Conservation (phyloP, 2,329 filamentous ascomycete species). For the Trichoderma atrobrunneum region DNA sequence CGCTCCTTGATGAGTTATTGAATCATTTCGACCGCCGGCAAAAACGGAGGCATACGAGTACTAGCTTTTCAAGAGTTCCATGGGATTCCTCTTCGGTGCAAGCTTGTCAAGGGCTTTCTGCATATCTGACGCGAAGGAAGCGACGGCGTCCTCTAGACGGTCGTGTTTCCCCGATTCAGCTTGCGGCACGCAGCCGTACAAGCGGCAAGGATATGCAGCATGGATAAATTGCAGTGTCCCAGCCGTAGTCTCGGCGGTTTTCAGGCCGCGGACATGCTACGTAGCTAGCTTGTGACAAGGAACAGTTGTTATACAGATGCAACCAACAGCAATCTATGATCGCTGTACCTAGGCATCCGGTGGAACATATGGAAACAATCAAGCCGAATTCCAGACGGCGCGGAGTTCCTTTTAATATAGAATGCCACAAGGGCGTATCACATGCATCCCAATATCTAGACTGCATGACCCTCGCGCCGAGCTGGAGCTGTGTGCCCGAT, state of each 20-base stretch:
- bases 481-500: not conserved
- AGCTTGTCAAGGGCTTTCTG: not conserved
- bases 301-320: not conserved
- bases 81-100: not conserved
- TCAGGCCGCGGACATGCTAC: not conserved
- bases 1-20: not conserved
- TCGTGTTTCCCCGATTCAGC: not conserved
- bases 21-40: not conserved
- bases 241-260: not conserved
- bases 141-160: not conserved
- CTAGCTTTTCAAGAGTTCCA: not conserved
- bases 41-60: not conserved
- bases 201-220: not conserved
- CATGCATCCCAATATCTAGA: not conserved
- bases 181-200: not conserved
- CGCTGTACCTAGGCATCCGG: not conserved
- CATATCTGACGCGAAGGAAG: not conserved
- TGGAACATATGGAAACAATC: not conserved
- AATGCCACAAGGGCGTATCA: not conserved
- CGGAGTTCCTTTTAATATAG: not conserved
- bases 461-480: not conserved
- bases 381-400: not conserved
- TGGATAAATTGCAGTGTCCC: not conserved
- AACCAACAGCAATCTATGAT: not conserved
- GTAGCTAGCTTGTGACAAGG: not conserved